phyloP scores from a whole-genome alignment of 179 eudicot genomes.

The Gypsophila paniculata region DNA sequence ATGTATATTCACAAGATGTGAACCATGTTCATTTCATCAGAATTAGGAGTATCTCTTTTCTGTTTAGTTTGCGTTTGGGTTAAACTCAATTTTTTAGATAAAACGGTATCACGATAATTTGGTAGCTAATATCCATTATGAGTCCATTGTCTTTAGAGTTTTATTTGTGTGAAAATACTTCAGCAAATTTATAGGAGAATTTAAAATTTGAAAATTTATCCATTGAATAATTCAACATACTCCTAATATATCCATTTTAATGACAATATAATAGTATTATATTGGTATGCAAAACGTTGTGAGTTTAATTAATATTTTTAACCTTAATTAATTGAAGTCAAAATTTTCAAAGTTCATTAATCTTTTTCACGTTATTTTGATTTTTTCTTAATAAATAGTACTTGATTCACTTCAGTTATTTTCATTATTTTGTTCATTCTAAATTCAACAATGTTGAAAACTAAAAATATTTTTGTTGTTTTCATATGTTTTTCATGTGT shows the following conservation, averaged over 20 bases:
- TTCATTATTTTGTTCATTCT: neutral
- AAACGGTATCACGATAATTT: no score
- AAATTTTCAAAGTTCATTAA: neutral
- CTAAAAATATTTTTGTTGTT: neutral
- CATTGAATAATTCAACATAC: neutral
- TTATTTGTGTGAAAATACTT: neutral
- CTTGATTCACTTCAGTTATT: neutral
- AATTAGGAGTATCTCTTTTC: no score
- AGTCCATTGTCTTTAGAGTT: neutral
- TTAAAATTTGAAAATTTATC: neutral
- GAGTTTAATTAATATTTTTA: no score
- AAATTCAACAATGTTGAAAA: slow-evolving; percentile 21
- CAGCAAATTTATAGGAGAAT: no score
- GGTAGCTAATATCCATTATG: no score
- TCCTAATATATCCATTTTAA: neutral
- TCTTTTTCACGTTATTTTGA: neutral
- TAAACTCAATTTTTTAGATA: no score
- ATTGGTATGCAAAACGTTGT: no score
- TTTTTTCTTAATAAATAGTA: slow-evolving; percentile 2
- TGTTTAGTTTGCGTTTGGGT: no score
- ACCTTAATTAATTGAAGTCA: neutral
- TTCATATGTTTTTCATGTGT: slow-evolving; percentile 11
- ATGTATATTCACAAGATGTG: no score
- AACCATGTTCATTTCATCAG: no score
- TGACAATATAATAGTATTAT: neutral